Base-by-base conservation (phyloP, 2,329 filamentous ascomycete genomes). In the Xylariaceae sp. region DNA sequence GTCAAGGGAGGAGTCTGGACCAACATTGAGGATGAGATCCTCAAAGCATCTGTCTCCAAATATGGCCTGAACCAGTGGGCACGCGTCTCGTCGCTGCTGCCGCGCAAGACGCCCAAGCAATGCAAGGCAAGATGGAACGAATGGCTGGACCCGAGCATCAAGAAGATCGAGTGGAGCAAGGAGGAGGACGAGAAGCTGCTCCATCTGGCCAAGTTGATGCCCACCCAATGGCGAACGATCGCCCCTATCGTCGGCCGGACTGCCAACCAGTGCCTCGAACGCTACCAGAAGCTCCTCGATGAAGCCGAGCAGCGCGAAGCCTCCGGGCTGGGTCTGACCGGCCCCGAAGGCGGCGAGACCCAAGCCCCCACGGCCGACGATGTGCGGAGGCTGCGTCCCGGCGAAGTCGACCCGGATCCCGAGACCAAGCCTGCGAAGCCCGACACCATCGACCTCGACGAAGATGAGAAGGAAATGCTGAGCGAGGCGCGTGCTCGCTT, bases 401-500 rank as follows among this genome's bases (percentile, higher is more conserved):
- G 92, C 47, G 92, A 98, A 64, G 75, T 95, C 40, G 92, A 98
- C 51, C 89, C 90, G n/a, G 90, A 96, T 52, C 88, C 92, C 8
- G 92, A 98, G 62, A 92, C 84, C 48, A 95, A 95, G 59, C 92
- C 92, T 35, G 92, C 92, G 22, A 75, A 89, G 39, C 92, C 92
- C 24, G 92, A 98, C 59, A 95, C 92, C 5, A 92, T 98, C 56
- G 92, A 98, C 61, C 78, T 98, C 51, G 92, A 98, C 56, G 92
- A 98, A 58, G 92, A 98, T 56, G 92, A 98, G 62, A 96, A 98
- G 67, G 92, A 98, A 63, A 98, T 98, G 92, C 64, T 98, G 53
- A 95, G 89, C 57, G 92, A 98, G 65, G 92, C 92, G 47, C 85
- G 92, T 56, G 92, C 92, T 36, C 87, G 92, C 64, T 68, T 98